Base-by-base conservation (phyloP, 139 green algal species). In the Zygnema cylindricum region DNA sequence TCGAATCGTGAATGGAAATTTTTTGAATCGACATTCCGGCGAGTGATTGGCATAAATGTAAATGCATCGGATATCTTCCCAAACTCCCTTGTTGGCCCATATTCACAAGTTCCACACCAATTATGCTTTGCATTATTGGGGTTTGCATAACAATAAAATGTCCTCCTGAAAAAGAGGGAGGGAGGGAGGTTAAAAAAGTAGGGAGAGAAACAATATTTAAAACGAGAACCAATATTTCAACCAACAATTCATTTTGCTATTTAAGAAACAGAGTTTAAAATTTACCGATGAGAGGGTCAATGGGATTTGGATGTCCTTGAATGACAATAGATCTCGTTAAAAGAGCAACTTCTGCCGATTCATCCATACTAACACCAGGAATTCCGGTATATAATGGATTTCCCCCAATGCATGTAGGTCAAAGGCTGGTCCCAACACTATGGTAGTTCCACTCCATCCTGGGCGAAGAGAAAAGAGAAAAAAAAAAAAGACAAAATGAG, bases 21-120 rank as follows among this genome's bases (percentile, higher is more conserved):
- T 81, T 39, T 0, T 11, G 32, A 7, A 92, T 36, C 43, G 75
- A 63, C 16, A 33, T 55, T 25, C 35, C 3, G 23, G 71, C 63
- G 77, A 55, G 93, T 30, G 79, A 73, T 76, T 88, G 92, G 43
- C 93, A 91, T 86, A 96, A 91, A 89, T 92, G 88, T 36, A 92
- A 88, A 71, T 92, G 88, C 30, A 92, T 73, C 41, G 82, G 84
- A 71, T 92, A 92, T 21, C 77, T 54, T 7, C 88, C 88, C 3
- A 92, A 41, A 38, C 2, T 86, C 55, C 86, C 86, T 55, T 90
- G 86, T 76, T 90, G 86, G 33, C 86, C 86, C 86, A 90, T 90
- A 49, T 82, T 86, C 49, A 33, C 54, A 30, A 90, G 43, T 81
- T 90, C 86, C 30, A 90, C 86, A 21, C 86, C 86, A 2, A 39